Percentiles rank a stretch among this genome's conserved stretches.
Evolutionary conservation across 352 stramenopile species (phyloP).

Genomic region (Phytophthora boehmeriae): DNA sequence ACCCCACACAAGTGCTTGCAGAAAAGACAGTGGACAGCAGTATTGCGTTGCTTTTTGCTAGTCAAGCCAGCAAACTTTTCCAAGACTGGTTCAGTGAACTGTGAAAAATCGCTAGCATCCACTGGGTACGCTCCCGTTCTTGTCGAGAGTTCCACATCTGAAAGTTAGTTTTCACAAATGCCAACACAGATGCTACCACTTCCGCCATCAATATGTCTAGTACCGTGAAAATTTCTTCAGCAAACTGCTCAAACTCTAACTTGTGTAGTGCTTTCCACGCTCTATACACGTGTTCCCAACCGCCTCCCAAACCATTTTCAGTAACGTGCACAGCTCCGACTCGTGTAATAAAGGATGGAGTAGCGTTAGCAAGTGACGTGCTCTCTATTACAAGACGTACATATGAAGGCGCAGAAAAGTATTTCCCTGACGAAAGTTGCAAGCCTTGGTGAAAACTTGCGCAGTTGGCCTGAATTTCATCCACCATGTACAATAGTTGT

Average conservation of each 20-base stretch:
- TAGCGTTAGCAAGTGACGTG: constrained; percentile 45
- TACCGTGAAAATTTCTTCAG: constrained; percentile 42
- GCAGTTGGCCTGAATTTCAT: constrained; percentile 21
- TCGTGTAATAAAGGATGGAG: constrained; percentile 58
- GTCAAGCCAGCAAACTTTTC: constrained; percentile 59
- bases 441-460: constrained; percentile 32
- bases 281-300: constrained; percentile 36
- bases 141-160: constrained; percentile 4
- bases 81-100: constrained; percentile 58
- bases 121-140: constrained; percentile 19
- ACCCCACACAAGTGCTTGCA: constrained; percentile 79
- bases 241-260: constrained; percentile 33
- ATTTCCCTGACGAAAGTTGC: constrained; percentile 43
- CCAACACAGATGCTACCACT: constrained; percentile 43
- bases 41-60: constrained; percentile 67
- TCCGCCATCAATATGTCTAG: constrained; percentile 52
- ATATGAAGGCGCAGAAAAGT: constrained; percentile 34
- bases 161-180: constrained; percentile 56
- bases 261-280: constrained; percentile 50
- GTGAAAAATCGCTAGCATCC: constrained; percentile 55
- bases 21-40: constrained; percentile 66
- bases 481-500: constrained; percentile 44
- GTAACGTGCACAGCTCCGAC: constrained; percentile 50
- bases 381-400: constrained; percentile 65
- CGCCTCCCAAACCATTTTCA: background rate